A percentile compares a stretch with the other conserved stretches of the same genome.
Conservation (phyloP, 2,329 filamentous ascomycete species). For the Dactylonectria macrodidyma region DNA sequence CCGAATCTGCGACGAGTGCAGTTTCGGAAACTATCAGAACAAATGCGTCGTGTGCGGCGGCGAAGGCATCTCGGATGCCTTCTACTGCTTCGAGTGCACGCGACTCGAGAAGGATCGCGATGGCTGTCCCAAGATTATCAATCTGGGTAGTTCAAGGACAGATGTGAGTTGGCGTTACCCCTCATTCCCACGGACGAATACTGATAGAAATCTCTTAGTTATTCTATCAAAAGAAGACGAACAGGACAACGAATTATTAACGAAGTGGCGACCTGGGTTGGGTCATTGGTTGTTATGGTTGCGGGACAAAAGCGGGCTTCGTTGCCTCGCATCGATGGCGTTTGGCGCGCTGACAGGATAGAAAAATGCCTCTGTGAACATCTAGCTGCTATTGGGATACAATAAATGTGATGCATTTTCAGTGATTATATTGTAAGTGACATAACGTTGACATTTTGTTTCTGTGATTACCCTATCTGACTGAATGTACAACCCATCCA, state of each 20-base stretch:
- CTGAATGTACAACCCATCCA: constrained; percentile 37
- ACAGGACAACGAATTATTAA: constrained; percentile 72
- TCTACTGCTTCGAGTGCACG: constrained; percentile 99
- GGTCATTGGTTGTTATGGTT: constrained; percentile 48
- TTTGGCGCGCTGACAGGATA: constrained; percentile 39
- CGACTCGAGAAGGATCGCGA: constrained; percentile 96
- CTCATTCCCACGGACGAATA: neutral
- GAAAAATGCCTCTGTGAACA: constrained; percentile 28
- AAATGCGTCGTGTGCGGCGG: constrained; percentile 99
- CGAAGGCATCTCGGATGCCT: constrained; percentile 97
- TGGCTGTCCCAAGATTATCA: constrained; percentile 99
- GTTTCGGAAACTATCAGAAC: constrained; percentile 99
- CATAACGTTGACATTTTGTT: constrained; percentile 33
- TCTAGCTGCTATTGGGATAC: constrained; percentile 33
- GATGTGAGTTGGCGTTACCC: constrained; percentile 72
- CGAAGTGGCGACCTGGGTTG: constrained; percentile 64
- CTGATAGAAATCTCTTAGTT: constrained; percentile 57
- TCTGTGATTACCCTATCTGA: constrained; percentile 34
- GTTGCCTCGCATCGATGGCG: constrained; percentile 41
- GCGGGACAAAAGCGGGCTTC: constrained; percentile 31
- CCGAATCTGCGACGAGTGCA: constrained; percentile 99
- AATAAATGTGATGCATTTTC: constrained; percentile 16
- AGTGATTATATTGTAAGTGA: constrained; percentile 29
- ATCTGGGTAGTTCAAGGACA: constrained; percentile 93
- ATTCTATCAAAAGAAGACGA: constrained; percentile 78